Conservation (phyloP, 202 grass and related monocot species). For the Brachypodium distachyon region DNA sequence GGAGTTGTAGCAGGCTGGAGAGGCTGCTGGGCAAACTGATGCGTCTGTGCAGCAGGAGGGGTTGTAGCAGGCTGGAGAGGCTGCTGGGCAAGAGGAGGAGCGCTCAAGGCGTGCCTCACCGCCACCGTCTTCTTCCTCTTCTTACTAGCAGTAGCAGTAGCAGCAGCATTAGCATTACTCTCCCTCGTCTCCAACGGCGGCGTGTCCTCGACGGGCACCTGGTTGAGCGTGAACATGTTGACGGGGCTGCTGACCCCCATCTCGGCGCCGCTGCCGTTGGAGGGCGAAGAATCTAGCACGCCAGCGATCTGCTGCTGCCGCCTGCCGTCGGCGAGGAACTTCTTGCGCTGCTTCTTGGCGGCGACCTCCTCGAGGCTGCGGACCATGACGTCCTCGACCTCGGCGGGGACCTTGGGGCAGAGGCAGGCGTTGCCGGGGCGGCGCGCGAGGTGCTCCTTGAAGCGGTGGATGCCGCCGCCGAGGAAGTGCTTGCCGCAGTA, state of each 20-base stretch:
- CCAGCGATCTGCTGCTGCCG: too few relatives aligned
- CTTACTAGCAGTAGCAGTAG: neutral
- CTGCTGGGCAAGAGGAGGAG: neutral
- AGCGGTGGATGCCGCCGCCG: slow-evolving; percentile 92
- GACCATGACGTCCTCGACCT: slow-evolving; percentile 68
- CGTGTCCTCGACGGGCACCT: slow-evolving; percentile 37
- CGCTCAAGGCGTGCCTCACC: neutral
- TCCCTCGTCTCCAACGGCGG: slow-evolving; percentile 14
- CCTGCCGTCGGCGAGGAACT: slow-evolving; percentile 21
- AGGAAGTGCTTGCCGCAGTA: slow-evolving; percentile 89
- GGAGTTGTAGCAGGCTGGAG: neutral
- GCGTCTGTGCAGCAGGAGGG: neutral
- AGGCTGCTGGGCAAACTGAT: neutral
- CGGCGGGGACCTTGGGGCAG: slow-evolving; percentile 69
- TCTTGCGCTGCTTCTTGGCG: slow-evolving; percentile 64
- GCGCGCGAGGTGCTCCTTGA: slow-evolving; percentile 94
- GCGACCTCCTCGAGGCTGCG: slow-evolving; percentile 60
- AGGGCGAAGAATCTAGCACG: too few relatives aligned
- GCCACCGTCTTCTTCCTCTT: slow-evolving; percentile 43
- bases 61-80: neutral
- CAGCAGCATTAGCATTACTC: neutral
- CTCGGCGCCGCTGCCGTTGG: neutral
- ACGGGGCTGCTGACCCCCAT: slow-evolving; percentile 30
- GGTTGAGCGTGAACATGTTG: slow-evolving; percentile 42
- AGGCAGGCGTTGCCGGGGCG: slow-evolving; percentile 84